A percentile compares a stretch with the other conserved stretches of the same genome.
These are phyloP conservation scores for Zygosaccharomyces pseudobailii DNA, from an alignment of 1,139 yeast species.

Conservation along the genomic window DNA sequence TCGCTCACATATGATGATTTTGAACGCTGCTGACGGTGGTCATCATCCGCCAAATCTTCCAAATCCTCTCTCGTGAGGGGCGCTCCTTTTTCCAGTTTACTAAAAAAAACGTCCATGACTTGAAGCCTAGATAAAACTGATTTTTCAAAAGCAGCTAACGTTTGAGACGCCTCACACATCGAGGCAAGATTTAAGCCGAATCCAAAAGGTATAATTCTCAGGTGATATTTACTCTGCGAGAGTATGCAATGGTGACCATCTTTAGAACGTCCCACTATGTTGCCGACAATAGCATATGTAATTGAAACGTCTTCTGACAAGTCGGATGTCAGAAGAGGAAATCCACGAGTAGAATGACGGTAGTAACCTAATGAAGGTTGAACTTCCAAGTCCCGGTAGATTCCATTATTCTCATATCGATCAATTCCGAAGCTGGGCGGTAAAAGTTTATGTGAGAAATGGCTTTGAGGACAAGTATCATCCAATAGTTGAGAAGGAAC, in stretches of 20 bases:
- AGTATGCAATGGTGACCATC: conserved; percentile 23
- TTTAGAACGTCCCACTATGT: conserved; percentile 30
- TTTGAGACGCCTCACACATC: conserved; percentile 16
- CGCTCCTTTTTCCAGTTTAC: neutral
- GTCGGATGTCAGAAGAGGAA: conserved; percentile 38
- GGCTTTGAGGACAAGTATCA: conserved; percentile 50
- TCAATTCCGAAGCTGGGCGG: conserved; percentile 68
- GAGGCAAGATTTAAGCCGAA: conserved; percentile 22
- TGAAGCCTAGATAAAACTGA: conserved; percentile 22
- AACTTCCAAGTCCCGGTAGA: conserved; percentile 31
- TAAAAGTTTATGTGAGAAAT: conserved; percentile 49
- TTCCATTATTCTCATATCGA: conserved; percentile 34
- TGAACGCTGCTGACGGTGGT: conserved; percentile 5
- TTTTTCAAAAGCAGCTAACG: conserved; percentile 17
- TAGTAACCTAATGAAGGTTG: conserved; percentile 40
- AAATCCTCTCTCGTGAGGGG: conserved; percentile 21
- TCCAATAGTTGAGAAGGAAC: conserved; percentile 58
- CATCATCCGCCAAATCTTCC: conserved; percentile 21
- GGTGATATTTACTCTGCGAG: conserved; percentile 30
- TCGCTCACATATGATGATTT: neutral
- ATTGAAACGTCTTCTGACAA: conserved; percentile 30
- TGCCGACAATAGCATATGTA: conserved; percentile 33
- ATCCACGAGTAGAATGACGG: conserved; percentile 36
- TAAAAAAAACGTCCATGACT: conserved; percentile 20
- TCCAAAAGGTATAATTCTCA: conserved; percentile 38